phyloP scores from a whole-genome alignment of 352 stramenopile genomes.

The Globisporangium echinulatum region DNA sequence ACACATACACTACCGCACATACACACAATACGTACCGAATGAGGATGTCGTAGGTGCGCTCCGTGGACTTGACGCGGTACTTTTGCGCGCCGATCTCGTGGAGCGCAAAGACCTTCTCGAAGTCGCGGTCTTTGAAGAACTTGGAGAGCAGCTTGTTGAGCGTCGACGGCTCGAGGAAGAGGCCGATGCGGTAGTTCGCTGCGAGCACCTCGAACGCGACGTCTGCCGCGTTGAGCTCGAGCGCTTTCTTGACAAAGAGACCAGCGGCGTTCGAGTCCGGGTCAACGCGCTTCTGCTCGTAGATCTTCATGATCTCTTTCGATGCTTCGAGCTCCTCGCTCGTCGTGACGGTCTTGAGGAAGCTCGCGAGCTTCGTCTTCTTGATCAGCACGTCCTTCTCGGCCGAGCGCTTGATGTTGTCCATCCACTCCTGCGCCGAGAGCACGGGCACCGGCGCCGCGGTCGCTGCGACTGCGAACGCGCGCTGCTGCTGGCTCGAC shows the following conservation, averaged over 20 bases:
- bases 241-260: conserved; percentile 78
- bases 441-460: conserved; percentile 27
- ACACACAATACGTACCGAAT: conserved; percentile 37
- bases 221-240: conserved; percentile 65
- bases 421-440: conserved; percentile 72
- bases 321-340: conserved; percentile 71
- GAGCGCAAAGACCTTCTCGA: conserved; percentile 74
- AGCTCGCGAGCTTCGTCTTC: conserved; percentile 77
- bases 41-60: conserved; percentile 81
- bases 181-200: conserved; percentile 75
- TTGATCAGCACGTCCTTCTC: conserved; percentile 78
- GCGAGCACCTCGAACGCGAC: conserved; percentile 75
- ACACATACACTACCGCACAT: neutral
- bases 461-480: conserved; percentile 24
- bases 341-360: conserved; percentile 77
- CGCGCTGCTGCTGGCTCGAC: conserved; percentile 21
- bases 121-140: conserved; percentile 72
- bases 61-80: conserved; percentile 80
- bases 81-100: conserved; percentile 71
- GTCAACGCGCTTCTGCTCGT: conserved; percentile 81
- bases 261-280: conserved; percentile 68
- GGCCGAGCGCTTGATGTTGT: conserved; percentile 68
- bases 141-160: conserved; percentile 83
- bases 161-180: conserved; percentile 74
- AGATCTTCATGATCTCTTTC: conserved; percentile 87